A percentile compares a stretch with the other conserved stretches of the same genome.
phyloP scores from a whole-genome alignment of 306 rosid species.

The Inga leiocalycina region DNA sequence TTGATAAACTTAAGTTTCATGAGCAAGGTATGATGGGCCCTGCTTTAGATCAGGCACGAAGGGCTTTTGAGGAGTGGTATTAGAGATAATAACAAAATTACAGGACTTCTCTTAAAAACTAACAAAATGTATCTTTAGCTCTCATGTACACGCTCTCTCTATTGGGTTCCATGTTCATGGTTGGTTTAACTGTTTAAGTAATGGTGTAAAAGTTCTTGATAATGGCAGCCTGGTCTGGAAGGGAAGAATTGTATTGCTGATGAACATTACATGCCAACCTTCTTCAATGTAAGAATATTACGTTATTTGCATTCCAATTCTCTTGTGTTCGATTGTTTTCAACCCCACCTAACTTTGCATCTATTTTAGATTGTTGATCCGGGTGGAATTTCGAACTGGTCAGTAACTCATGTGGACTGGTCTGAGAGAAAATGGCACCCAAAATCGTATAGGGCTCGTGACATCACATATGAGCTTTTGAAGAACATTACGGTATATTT shows the following conservation, averaged over 20 bases:
- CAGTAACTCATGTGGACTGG: slow-evolving; percentile 96
- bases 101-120: not conserved
- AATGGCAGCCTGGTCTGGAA: slow-evolving; percentile 82
- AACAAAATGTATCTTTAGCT: not conserved
- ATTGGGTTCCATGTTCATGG: not conserved
- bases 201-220: slow-evolving; percentile 38
- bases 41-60: not conserved
- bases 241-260: slow-evolving; percentile 95
- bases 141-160: not conserved
- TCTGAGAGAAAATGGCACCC: slow-evolving; percentile 99
- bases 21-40: not conserved
- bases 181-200: slow-evolving; percentile 6
- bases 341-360: not conserved
- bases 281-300: slow-evolving; percentile 68
- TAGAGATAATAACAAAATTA: not conserved
- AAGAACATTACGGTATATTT: slow-evolving; percentile 75
- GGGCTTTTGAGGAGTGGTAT: no score
- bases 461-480: slow-evolving; percentile 64
- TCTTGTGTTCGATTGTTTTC: slow-evolving; percentile 21
- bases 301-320: not conserved
- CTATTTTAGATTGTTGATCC: slow-evolving; percentile 71
- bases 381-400: slow-evolving; percentile 94
- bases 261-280: slow-evolving; percentile 95
- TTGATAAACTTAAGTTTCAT: not conserved
- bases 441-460: slow-evolving; percentile 63